Percentiles rank a stretch among this genome's conserved stretches.
phyloP scores from a whole-genome alignment of 805 yeast species.

The Ascoidea rubescens region DNA sequence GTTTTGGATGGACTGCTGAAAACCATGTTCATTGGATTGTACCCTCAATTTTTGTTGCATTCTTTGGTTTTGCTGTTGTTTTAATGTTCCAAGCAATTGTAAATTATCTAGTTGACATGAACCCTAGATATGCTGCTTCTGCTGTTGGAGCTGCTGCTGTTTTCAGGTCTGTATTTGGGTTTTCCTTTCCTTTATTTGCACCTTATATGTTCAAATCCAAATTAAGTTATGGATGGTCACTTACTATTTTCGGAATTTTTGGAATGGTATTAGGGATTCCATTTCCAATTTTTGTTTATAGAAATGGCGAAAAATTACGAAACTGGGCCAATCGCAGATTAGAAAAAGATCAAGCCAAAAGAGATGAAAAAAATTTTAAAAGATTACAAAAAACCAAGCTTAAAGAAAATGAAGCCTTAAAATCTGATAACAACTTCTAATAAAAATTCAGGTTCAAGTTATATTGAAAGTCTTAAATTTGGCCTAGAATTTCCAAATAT shows the following conservation, averaged over 20 bases:
- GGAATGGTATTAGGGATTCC: slow-evolving; percentile 51
- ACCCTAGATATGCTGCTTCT: slow-evolving; percentile 55
- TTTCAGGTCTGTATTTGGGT: slow-evolving; percentile 54
- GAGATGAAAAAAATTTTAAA: slow-evolving; percentile 28
- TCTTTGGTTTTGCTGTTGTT: slow-evolving; percentile 46
- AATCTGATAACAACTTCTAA: too few species aligned
- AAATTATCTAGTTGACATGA: slow-evolving; percentile 58
- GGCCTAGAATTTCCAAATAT: too few species aligned
- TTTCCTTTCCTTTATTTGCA: slow-evolving; percentile 56
- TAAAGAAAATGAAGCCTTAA: too few species aligned
- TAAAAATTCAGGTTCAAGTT: too few species aligned
- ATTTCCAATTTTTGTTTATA: slow-evolving; percentile 43
- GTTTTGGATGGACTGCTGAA: slow-evolving; percentile 65
- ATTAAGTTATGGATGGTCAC: slow-evolving; percentile 62
- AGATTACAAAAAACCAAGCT: slow-evolving; percentile 15
- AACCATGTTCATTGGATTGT: slow-evolving; percentile 43
- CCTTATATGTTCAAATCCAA: slow-evolving; percentile 33
- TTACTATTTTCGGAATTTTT: slow-evolving; percentile 44
- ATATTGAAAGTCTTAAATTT: too few species aligned
- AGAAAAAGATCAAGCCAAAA: slow-evolving; percentile 29
- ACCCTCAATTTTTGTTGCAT: slow-evolving; percentile 45
- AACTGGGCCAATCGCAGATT: slow-evolving; percentile 41
- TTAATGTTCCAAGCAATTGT: slow-evolving; percentile 58
- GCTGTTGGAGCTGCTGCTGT: slow-evolving; percentile 57
- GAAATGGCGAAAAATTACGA: slow-evolving; percentile 43